Evolutionary conservation across 441 rosid genomes (phyloP), one percentile per base, ranked within the genome.

Genomic region (Daphne laureola): DNA sequence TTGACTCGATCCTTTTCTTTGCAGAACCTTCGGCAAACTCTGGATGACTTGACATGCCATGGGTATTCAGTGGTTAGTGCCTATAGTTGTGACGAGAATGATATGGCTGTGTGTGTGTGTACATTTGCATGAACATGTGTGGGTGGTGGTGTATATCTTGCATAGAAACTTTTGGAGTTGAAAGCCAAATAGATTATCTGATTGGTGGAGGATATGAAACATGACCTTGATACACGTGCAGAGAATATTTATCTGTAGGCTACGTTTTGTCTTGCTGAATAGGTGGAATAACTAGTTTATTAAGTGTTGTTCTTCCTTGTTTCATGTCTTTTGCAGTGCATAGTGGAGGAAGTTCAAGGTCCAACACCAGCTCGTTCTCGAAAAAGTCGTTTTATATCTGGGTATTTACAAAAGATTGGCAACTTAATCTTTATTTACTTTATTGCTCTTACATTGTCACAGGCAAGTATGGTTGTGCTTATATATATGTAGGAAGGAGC

Each of bases 21-120:
- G 80, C 81, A 93, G 99, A 93, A 93, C 69, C 93, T 93, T 65
- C 83, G 99, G 52, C 99, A 93, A 80, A 93, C 99, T 69, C 75
- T 93, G 73, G 97, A 93, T 73, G 99, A 93, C 73, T 70, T 93
- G 76, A 87, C 97, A 31, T 86, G 81, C n/a, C 82, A 73, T 49
- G 88, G 93, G 49, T 87, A 53, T 77, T 93, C 99, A 42, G 99
- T 93, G 90, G 99, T 93, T 63, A 74, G 96, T 72, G 25, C 25
- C 1, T 21, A n/a, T 7, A 31, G 38, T 31, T 27, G 38, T 46
- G 49, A 41, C 3, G 48, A 56, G 40, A 49, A 18, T 55, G 14
- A 26, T 51, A 43, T 40, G 50, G 13, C 14, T 44, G 27, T 35
- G 42, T 44, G 44, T n/a, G 12, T 0, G 13, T 43, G 12, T 27